phyloP scores from a whole-genome alignment of 2,329 filamentous ascomycete genomes.

The Elsinoe arachidis region DNA sequence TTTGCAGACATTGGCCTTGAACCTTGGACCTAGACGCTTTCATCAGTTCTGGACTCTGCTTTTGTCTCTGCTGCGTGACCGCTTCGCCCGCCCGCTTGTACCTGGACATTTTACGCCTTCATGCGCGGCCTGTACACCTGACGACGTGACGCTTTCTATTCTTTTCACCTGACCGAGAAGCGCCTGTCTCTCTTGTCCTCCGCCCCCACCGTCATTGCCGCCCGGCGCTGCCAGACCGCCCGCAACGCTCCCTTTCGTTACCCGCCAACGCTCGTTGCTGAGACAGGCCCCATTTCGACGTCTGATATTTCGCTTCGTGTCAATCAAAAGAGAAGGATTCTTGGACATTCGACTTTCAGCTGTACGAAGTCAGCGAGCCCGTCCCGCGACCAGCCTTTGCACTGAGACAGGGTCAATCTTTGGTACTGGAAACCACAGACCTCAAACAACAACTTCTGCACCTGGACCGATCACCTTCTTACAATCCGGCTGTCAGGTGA shows the following conservation, averaged over 20 bases:
- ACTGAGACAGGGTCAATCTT: slow-evolving; percentile 7
- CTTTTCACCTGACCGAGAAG: not conserved
- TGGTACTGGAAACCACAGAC: slow-evolving; percentile 1
- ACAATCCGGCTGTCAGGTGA: not conserved
- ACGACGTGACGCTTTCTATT: slow-evolving; percentile 1
- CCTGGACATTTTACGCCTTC: not conserved
- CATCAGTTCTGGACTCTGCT: not conserved
- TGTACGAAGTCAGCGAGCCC: not conserved
- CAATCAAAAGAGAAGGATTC: not conserved
- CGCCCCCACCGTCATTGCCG: not conserved
- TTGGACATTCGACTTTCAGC: not conserved
- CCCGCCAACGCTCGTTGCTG: slow-evolving; percentile 14
- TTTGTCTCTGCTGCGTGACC: not conserved
- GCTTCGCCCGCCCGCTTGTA: not conserved
- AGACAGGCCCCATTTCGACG: slow-evolving; percentile 9
- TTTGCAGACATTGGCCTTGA: not conserved
- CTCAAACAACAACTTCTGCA: slow-evolving; percentile 3
- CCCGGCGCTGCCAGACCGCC: slow-evolving; percentile 8
- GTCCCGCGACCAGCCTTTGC: not conserved
- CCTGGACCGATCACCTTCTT: not conserved
- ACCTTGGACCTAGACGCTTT: not conserved
- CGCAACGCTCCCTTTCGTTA: slow-evolving; percentile 9
- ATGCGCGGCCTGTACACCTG: not conserved
- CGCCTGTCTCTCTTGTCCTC: not conserved
- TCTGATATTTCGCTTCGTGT: not conserved